Evolutionary conservation across 768 basidiomycete genomes (phyloP), one percentile per base, ranked within the genome.

Genomic region (Calocybe indica): DNA sequence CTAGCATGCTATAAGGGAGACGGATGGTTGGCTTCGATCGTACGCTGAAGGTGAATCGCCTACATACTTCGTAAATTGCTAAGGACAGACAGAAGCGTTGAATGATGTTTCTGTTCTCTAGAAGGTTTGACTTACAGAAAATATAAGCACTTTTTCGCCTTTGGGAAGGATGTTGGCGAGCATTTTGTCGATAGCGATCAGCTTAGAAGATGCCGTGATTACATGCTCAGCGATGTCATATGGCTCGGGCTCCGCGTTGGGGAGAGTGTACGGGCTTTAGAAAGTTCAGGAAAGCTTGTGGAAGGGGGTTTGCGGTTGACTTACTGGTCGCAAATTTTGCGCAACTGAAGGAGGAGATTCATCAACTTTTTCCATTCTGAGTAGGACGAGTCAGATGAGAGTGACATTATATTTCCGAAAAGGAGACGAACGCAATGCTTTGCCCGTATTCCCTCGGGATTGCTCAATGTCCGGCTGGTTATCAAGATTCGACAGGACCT

Each of bases 271-370:
- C 10, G 80, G 80, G 50, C 79, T 79, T 49, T 13, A n/a, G 48
- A 1, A 42, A 15, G 10, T 42, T 15, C 29, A 34, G 15, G 58
- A 37, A 59, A 38, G 39, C 49, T 5, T 12, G 9, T 28, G 22
- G 22, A 11, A 13, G 39, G 5, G 22, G 15, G 46, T 30, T 28
- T 10, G 7, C 13, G 32, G 5, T 12, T 11, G 3, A 58, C 78
- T 31, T 52, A 80, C 76, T 87, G 85, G 55, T 84, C 82, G 61
- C 85, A 87, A 41, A 84, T 75, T 68, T 78, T 76, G 39, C 84
- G 73, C 8, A 88, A 66, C 61, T 87, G 84, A 70, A 87, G 75
- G 40, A 88, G 59, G n/a, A 87, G 67, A 60, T 83, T 84, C 75
- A 80, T 80, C 38, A 82, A 66, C 50, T 72, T 73, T 47, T 64